phyloP scores from a whole-genome alignment of 495 filamentous ascomycete species.

The Lepidopterella palustris region DNA sequence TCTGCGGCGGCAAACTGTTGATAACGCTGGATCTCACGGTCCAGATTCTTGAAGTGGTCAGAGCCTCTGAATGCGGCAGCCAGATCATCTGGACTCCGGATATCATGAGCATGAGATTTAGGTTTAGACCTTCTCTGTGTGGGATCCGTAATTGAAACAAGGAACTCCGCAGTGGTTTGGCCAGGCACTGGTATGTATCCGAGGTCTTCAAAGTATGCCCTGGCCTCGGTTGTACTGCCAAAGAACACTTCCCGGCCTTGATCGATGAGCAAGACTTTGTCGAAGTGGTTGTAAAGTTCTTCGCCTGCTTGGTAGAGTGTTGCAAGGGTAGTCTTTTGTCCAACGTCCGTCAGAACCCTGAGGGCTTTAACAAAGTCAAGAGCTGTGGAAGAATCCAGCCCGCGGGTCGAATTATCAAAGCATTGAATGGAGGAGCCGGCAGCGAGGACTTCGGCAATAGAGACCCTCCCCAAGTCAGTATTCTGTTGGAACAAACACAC shows the following conservation, averaged over 20 bases:
- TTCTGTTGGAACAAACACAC: neutral
- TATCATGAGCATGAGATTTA: neutral
- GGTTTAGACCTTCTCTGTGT: slow-evolving; percentile 43
- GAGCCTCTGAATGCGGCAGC: neutral
- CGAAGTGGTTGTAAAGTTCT: slow-evolving; percentile 58
- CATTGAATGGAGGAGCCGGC: slow-evolving; percentile 56
- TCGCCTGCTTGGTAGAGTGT: slow-evolving; percentile 66
- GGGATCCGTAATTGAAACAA: slow-evolving; percentile 58
- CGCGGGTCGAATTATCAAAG: slow-evolving; percentile 60
- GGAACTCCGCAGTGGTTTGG: slow-evolving; percentile 60
- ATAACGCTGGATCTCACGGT: neutral
- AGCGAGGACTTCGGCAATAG: slow-evolving; percentile 59
- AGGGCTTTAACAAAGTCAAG: slow-evolving; percentile 56
- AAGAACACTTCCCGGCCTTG: slow-evolving; percentile 59
- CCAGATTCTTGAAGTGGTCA: neutral
- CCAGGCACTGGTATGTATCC: slow-evolving; percentile 52
- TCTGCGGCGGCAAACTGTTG: neutral
- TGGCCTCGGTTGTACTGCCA: slow-evolving; percentile 49
- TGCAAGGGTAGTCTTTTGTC: slow-evolving; percentile 51
- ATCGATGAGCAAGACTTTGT: slow-evolving; percentile 63
- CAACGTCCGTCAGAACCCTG: slow-evolving; percentile 54
- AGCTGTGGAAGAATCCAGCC: slow-evolving; percentile 59
- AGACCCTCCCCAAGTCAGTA: slow-evolving; percentile 39
- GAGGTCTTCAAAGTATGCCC: slow-evolving; percentile 53
- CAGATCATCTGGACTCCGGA: neutral